Base-by-base conservation (phyloP, 2,329 filamentous ascomycete genomes). In the Bipolaris sorokiniana region DNA sequence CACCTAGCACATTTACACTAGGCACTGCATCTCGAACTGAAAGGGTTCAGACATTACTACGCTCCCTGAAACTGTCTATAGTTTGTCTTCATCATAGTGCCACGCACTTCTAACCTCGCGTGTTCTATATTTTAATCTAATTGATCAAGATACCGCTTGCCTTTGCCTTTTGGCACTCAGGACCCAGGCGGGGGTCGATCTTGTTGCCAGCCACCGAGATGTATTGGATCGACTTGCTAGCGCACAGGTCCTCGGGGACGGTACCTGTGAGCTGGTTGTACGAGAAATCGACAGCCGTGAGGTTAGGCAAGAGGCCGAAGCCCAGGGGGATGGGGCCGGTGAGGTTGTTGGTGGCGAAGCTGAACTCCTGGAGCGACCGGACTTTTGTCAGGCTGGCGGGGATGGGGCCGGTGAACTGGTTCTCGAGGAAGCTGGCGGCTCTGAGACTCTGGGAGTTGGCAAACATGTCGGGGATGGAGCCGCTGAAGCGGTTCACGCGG, bases 171-270 rank as follows among this genome's bases (percentile, higher is more conserved):
- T 11, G 7, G 36, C 47, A 49, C 9, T 20, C 31, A 22, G 47
- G 47, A n/a, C 47, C 47, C 1, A 49, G 36, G n/a, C 11, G 6
- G 9, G 15, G 3, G 5, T 23, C 15, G 7, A 49, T 20, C 9
- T 49, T 31, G 47, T 49, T 49, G 7, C 34, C 34, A 2, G 31
- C 1, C 10, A 49, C 15, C 2, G 15, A 9, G 13, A 40, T n/a
- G 1, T 15, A 1, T 22, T 37, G 2, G 34, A 49, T 5, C 1
- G 34, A 18, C 22, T 31, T 20, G 36, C 7, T 40, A 1, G 36
- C 34, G n/a, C 47, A 49, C 1, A 49, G 36, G 10, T 49, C 47
- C 34, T 49, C 47, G 6, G 47, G 47, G 15, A 49, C 23, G 13
- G 47, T n/a, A 9, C 47, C 47, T 3, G 34, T 49, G 15, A 49